Conservation (phyloP, 345 rosid species). For the Gossypium sturtianum region DNA sequence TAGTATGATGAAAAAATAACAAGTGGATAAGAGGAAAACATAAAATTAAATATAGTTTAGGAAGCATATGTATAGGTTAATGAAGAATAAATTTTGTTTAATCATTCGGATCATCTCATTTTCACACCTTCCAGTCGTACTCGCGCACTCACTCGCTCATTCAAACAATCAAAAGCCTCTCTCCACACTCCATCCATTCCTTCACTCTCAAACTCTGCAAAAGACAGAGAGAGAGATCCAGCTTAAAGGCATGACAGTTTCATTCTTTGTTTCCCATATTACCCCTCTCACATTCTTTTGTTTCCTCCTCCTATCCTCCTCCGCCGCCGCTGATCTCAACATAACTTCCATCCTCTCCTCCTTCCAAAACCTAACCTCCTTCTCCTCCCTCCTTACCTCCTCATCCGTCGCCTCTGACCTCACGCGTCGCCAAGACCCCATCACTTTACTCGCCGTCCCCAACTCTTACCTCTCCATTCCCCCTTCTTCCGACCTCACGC, state of each 20-base stretch:
- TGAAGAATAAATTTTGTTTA: too few relatives aligned
- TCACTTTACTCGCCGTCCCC: constrained; percentile 81
- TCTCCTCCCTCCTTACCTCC: constrained; percentile 44
- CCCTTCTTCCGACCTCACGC: constrained; percentile 46
- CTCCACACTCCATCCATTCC: not conserved
- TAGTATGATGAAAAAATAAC: too few relatives aligned
- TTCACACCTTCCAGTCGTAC: not conserved
- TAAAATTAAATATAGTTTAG: too few relatives aligned
- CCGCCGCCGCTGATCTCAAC: constrained; percentile 28
- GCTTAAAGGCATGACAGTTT: constrained; percentile 24
- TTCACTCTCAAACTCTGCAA: constrained; percentile 17
- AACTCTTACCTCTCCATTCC: constrained; percentile 45
- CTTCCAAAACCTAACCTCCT: constrained; percentile 51
- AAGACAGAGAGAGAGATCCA: constrained; percentile 1
- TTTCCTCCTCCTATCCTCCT: constrained; percentile 38
- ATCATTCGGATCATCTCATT: not conserved
- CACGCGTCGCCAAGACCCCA: constrained; percentile 50
- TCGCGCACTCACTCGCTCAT: not conserved
- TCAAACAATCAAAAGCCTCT: not conserved
- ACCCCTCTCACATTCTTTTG: constrained; percentile 34
- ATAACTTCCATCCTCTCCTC: constrained; percentile 64
- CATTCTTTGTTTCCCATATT: constrained; percentile 34
- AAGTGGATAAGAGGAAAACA: too few relatives aligned
- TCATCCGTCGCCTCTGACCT: constrained; percentile 53
- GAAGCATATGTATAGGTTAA: too few relatives aligned